Conservation (phyloP, 768 basidiomycete species). For the Rhodotorula kratochvilovae region DNA sequence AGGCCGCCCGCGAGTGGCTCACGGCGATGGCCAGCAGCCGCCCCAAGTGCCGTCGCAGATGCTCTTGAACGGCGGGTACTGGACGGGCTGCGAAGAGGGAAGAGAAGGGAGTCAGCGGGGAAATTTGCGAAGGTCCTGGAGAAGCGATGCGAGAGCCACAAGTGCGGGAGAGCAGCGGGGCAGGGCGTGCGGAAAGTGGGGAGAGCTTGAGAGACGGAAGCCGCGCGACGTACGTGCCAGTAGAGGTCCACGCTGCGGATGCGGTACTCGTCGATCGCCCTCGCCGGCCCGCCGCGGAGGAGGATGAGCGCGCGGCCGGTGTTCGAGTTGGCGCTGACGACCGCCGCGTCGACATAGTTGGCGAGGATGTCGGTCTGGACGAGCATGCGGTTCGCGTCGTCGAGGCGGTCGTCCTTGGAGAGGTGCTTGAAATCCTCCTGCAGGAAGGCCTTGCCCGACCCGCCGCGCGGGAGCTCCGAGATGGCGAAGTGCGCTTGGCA, state of each 20-base stretch:
- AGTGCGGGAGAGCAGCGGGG: no score
- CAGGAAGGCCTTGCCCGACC: neutral
- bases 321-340: slow-evolving; percentile 32
- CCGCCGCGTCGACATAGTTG: slow-evolving; percentile 20
- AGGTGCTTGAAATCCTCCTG: slow-evolving; percentile 1
- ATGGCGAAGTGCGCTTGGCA: slow-evolving; percentile 2
- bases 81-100: neutral
- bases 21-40: neutral
- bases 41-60: neutral
- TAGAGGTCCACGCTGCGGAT: slow-evolving; percentile 19
- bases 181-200: neutral
- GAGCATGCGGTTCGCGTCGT: slow-evolving; percentile 11
- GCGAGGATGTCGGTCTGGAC: slow-evolving; percentile 19
- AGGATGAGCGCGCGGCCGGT: slow-evolving; percentile 11
- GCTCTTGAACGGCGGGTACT: neutral
- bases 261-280: neutral
- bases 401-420: neutral
- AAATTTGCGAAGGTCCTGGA: no score
- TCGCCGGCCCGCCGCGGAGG: slow-evolving; percentile 6
- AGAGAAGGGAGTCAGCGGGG: no score
- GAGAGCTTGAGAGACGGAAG: neutral
- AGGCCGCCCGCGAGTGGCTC: no score
- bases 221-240: slow-evolving; percentile 8
- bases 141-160: no score
- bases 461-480: neutral